Evolutionary conservation across 148 eudicot species (phyloP).

Genomic region (Simmondsia chinensis): DNA sequence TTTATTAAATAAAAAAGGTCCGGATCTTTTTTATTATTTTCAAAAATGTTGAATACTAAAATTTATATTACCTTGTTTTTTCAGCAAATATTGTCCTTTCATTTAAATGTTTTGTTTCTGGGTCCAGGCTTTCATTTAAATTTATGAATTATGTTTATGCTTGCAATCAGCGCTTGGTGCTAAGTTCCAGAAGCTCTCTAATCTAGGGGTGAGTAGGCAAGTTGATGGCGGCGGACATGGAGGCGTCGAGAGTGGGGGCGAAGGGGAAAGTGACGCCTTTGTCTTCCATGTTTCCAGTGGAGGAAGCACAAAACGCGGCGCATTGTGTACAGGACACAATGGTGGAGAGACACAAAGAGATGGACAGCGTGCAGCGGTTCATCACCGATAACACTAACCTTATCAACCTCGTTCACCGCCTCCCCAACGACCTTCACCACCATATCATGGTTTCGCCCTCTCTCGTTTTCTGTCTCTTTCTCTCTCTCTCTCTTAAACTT

Average conservation of each 20-base stretch:
- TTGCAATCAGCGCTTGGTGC: no score
- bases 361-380: slow-evolving; percentile 33
- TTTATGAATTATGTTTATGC: no score
- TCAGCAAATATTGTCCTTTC: no score
- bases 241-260: slow-evolving; percentile 8
- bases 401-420: slow-evolving; percentile 67
- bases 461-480: background rate
- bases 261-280: slow-evolving; percentile 69
- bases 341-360: slow-evolving; percentile 30
- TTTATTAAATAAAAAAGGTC: no score
- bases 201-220: no score
- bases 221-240: slow-evolving; percentile 3
- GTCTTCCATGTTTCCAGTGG: slow-evolving; percentile 48
- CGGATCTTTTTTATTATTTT: no score
- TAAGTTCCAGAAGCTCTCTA: no score
- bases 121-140: no score
- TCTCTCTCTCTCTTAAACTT: no score
- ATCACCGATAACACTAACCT: slow-evolving; percentile 41
- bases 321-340: slow-evolving; percentile 43
- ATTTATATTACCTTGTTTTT: no score
- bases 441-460: slow-evolving; percentile 40
- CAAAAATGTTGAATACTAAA: no score
- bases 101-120: no score
- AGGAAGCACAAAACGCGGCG: slow-evolving; percentile 62
- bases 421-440: slow-evolving; percentile 84